Conservation (phyloP, 2,329 filamentous ascomycete genomes). For the Xylaria multiplex region DNA sequence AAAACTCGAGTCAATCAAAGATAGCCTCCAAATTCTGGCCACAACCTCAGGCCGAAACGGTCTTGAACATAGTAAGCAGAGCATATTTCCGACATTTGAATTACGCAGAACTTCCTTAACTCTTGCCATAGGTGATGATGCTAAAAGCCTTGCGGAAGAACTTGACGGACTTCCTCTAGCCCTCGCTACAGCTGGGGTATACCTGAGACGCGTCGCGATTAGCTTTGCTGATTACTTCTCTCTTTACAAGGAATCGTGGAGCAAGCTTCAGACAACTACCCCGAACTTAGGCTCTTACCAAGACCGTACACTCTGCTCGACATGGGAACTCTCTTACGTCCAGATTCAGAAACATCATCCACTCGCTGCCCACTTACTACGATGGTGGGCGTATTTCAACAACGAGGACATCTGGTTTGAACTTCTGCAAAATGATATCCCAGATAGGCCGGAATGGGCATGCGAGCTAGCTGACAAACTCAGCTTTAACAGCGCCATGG, state of each 20-base stretch:
- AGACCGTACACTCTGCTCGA: slow-evolving; percentile 25
- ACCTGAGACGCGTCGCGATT: too few species aligned
- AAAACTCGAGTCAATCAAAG: slow-evolving; percentile 30
- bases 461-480: slow-evolving; percentile 10
- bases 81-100: background rate
- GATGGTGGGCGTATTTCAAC: slow-evolving; percentile 30
- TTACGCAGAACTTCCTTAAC: too few species aligned
- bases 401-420: slow-evolving; percentile 26
- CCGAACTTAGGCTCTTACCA: slow-evolving; percentile 1
- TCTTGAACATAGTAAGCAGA: slow-evolving; percentile 20
- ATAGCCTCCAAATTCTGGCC: slow-evolving; percentile 49
- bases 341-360: slow-evolving; percentile 15
- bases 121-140: too few species aligned
- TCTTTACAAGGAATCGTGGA: too few species aligned
- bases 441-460: too few species aligned
- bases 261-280: too few species aligned
- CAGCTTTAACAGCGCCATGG: slow-evolving; percentile 4
- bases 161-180: too few species aligned
- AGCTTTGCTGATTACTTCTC: too few species aligned
- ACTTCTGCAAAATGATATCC: slow-evolving; percentile 14
- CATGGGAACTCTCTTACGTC: slow-evolving; percentile 25
- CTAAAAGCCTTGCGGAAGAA: too few species aligned
- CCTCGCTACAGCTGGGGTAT: too few species aligned
- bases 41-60: slow-evolving; percentile 43
- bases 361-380: slow-evolving; percentile 17